Evolutionary conservation across 495 filamentous ascomycete species (phyloP), one percentile per base, ranked within the genome.

Genomic region (Penicillium herquei): DNA sequence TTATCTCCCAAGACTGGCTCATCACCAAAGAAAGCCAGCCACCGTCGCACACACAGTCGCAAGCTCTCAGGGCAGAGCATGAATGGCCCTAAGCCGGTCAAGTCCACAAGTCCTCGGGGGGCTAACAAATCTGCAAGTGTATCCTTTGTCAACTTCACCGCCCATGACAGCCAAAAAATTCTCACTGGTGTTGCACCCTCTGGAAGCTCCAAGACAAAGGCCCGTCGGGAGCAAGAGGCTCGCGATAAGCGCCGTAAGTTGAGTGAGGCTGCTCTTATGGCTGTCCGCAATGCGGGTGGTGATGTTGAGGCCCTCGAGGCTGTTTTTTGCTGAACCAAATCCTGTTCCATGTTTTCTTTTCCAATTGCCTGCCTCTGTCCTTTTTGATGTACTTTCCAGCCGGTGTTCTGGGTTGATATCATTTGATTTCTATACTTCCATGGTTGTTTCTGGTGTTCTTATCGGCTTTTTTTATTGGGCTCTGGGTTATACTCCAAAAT

Each of bases 141-240:
- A 39, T 85, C 84, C 1, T 98, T 98, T 63, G 90, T 96, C 52
- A 98, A 98, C 69, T 96, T 87, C 72, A 96, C 92, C n/a, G 84
- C 91, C 0, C 65, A 78, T 12, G 95, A 98, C 69, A 87, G 84
- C 67, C 76, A 79, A 35, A 84, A 86, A 66, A 90, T 98, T 17
- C 80, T 98, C 66, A 90, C 83, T 13, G 93, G 93, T 6, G 94
- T 98, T 9, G 94, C 94, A 49, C 94, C 94, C 12, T 89, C 84
- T 48, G 94, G 94, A 35, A 90, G 85, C 61, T 88, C 84, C 48
- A 97, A 98, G 80, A 98, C 94, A 30, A 97, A 96, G 66, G 91
- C 91, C 44, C 74, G 92, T 40, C 75, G 94, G 55, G 94, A 97
- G 74, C 84, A 87, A 64, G 92, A 95, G 75, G 91, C 91, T 10